Conservation (phyloP, 805 yeast species). For the Cyberlindnera mississippiensis region DNA sequence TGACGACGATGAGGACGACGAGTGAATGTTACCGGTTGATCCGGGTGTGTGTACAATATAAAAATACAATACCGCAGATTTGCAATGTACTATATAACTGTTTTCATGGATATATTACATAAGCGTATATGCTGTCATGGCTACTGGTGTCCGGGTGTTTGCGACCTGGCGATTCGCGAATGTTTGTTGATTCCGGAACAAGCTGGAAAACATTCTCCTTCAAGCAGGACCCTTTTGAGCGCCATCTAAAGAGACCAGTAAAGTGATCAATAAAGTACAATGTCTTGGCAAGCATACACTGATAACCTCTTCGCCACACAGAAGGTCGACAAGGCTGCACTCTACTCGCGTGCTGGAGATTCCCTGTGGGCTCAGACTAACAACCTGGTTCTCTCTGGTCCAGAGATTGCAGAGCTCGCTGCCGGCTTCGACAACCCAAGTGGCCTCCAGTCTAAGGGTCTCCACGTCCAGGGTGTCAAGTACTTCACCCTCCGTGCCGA, state of each 20-base stretch:
- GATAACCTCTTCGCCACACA: constrained; percentile 87
- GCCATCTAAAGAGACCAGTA: no score
- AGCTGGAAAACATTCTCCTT: neutral
- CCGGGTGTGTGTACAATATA: no score
- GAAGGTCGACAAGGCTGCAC: constrained; percentile 87
- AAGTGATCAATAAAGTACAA: constrained; percentile 10
- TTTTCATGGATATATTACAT: neutral
- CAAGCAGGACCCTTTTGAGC: no score
- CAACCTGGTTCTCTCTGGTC: constrained; percentile 56
- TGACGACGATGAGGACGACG: constrained; percentile 53
- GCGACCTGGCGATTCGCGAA: neutral
- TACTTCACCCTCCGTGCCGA: constrained; percentile 88
- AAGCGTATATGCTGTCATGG: constrained; percentile 44
- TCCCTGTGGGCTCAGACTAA: constrained; percentile 88
- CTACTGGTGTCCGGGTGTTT: neutral
- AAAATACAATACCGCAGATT: no score
- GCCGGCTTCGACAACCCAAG: constrained; percentile 78
- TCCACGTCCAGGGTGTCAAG: constrained; percentile 80
- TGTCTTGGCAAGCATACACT: constrained; percentile 81
- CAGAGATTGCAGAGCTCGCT: constrained; percentile 72
- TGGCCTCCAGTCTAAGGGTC: constrained; percentile 77
- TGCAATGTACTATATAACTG: neutral
- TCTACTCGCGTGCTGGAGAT: constrained; percentile 93
- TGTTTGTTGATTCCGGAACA: neutral
- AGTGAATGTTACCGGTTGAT: neutral